Base-by-base conservation (phyloP, 192 early-diverging fungal species). In the Umbelopsis isabellina region DNA sequence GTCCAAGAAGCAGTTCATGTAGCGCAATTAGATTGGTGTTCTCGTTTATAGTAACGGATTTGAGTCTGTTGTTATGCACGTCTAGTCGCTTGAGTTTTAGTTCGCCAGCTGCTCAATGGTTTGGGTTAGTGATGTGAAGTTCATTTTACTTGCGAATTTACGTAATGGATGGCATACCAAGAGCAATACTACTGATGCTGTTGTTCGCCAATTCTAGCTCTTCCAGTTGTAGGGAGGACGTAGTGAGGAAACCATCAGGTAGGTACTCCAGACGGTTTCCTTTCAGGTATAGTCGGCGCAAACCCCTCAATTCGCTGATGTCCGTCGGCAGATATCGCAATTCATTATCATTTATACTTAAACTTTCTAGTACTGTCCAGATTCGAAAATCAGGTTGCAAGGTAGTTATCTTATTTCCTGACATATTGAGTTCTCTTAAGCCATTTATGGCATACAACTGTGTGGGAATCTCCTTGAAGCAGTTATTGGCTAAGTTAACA, bases 401-500 rank as follows among this genome's bases (percentile, higher is more conserved):
- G 45, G 33, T 10, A 46, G 76, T 74, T 35, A 85, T 68, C 4
- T 65, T 64, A 66, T 85, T 85, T 44, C 73, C 76, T 12, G 82
- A 49, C 71, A 87, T 68, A 68, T 87, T 74, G 8, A 87, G 52
- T 49, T 85, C 70, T 13, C 78, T 79, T 16, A 87, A 37, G 5
- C 65, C 49, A 10, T 51, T 27, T n/a, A 85, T 50, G 1, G 77
- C 70, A 13, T 74, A 49, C 0, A 87, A 67, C 7, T 75, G 73
- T 4, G 50, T 20, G n/a, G 86, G 84, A 15, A 87, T 49, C 4
- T 72, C 67, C 16, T 76, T 49, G 33, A 87, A 80, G 41, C 70
- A 51, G 65, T 87, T 87, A 23, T 71, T 55, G 23, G 84, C 77
- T 23, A 87, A 45, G 27, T 84, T 80, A 22, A 87, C 61, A 15